These are phyloP conservation scores for Pezicula rhizophila DNA, from an alignment of 2,329 filamentous ascomycete genomes.

Conservation along the genomic window DNA sequence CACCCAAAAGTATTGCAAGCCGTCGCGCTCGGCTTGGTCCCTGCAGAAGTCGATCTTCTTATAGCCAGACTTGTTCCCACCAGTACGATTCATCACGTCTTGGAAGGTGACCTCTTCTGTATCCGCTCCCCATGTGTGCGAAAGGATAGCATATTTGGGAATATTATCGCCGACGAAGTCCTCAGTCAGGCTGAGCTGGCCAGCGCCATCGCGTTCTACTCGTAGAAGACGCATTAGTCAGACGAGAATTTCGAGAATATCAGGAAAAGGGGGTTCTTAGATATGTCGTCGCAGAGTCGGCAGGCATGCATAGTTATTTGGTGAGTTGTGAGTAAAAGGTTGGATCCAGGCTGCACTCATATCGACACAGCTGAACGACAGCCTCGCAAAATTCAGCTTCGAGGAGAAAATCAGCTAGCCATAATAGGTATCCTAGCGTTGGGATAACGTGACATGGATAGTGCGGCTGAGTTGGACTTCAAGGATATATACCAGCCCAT, in stretches of 20 bases:
- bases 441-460: too few relatives aligned
- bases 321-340: too few relatives aligned
- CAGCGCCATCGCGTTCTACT: slow-evolving; percentile 6
- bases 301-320: too few relatives aligned
- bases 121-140: slow-evolving; percentile 19
- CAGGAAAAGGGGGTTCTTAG: too few relatives aligned
- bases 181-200: slow-evolving; percentile 6
- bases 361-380: too few relatives aligned
- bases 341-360: too few relatives aligned
- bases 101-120: slow-evolving; percentile 13
- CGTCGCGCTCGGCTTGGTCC: not conserved
- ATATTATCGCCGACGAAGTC: slow-evolving; percentile 5
- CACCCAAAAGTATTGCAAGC: not conserved
- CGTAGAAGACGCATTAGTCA: slow-evolving; percentile 14
- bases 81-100: slow-evolving; percentile 6
- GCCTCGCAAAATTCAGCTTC: too few relatives aligned
- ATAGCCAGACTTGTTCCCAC: slow-evolving; percentile 8
- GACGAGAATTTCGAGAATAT: slow-evolving; percentile 1
- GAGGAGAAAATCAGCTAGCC: too few relatives aligned
- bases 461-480: too few relatives aligned
- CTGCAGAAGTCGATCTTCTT: slow-evolving; percentile 6
- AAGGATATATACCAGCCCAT: too few relatives aligned
- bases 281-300: too few relatives aligned
- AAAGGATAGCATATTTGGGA: slow-evolving; percentile 22
- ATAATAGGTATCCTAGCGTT: too few relatives aligned